A percentile compares a stretch with the other conserved stretches of the same genome.
Conservation (phyloP, 78 protist species). For the Dictyostelium intermedium region DNA sequence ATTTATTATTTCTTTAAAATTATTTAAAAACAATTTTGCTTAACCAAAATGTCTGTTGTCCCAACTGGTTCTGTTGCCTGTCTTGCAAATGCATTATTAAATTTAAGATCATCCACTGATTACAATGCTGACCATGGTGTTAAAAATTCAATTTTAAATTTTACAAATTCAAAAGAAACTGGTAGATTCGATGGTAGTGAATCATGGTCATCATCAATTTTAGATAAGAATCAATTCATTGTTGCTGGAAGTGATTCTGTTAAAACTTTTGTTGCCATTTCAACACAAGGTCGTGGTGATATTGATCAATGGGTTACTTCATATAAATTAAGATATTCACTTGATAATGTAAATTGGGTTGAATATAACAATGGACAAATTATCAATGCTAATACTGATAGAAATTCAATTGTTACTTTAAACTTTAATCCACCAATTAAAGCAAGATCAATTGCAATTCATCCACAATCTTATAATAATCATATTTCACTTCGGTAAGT, state of each 20-base stretch:
- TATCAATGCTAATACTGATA: constrained; percentile 21
- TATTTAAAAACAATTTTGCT: neutral
- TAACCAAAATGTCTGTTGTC: neutral
- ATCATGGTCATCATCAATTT: constrained; percentile 5
- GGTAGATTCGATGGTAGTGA: neutral
- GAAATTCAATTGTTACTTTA: constrained; percentile 14
- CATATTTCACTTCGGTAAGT: constrained; percentile 5
- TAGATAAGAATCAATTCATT: constrained; percentile 40
- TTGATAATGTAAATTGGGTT: constrained; percentile 14
- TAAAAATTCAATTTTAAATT: neutral
- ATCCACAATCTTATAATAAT: constrained; percentile 14
- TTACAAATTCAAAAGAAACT: neutral
- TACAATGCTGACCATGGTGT: constrained; percentile 22
- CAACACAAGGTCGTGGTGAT: constrained; percentile 64
- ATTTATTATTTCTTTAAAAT: neutral
- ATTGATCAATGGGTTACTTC: constrained; percentile 22
- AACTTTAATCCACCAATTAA: neutral
- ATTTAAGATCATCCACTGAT: constrained; percentile 15
- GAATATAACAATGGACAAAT: constrained; percentile 22
- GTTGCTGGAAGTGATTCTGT: neutral
- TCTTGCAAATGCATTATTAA: constrained; percentile 18
- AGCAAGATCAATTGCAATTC: constrained; percentile 20
- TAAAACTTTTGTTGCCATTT: neutral
- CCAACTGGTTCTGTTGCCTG: constrained; percentile 2
- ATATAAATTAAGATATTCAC: neutral